Conservation (phyloP, 768 basidiomycete genomes). For the Boletellus sp. region DNA sequence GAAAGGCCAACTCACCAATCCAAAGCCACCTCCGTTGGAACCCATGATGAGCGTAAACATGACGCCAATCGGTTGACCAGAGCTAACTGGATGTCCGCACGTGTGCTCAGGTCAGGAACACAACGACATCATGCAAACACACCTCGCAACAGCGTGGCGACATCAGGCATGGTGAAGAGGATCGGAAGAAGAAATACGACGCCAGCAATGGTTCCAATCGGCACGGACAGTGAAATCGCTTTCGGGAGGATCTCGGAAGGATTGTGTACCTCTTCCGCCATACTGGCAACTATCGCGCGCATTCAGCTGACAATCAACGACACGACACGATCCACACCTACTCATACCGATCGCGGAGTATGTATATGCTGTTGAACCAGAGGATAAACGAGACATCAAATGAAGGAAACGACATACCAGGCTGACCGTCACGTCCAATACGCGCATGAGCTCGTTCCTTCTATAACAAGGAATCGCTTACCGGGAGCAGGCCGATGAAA, state of each 20-base stretch:
- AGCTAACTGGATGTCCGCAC: constrained; percentile 38
- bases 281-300: constrained; percentile 46
- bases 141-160: constrained; percentile 50
- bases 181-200: constrained; percentile 59
- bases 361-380: constrained; percentile 44
- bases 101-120: background rate
- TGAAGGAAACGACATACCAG: constrained; percentile 18
- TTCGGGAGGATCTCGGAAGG: constrained; percentile 52
- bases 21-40: constrained; percentile 57
- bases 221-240: constrained; percentile 53
- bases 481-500: constrained; percentile 60
- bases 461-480: constrained; percentile 24
- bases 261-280: constrained; percentile 66
- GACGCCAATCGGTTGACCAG: constrained; percentile 61
- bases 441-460: background rate
- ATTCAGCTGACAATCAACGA: constrained; percentile 1
- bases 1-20: constrained; percentile 40
- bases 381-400: background rate
- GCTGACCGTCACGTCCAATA: constrained; percentile 13
- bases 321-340: constrained; percentile 19
- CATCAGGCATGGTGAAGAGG: constrained; percentile 61
- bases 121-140: constrained; percentile 12
- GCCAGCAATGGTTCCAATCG: constrained; percentile 49
- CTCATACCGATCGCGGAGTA: constrained; percentile 63
- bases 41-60: constrained; percentile 64